phyloP scores from a whole-genome alignment of 768 basidiomycete genomes.

The Glaciozyma antarctica region DNA sequence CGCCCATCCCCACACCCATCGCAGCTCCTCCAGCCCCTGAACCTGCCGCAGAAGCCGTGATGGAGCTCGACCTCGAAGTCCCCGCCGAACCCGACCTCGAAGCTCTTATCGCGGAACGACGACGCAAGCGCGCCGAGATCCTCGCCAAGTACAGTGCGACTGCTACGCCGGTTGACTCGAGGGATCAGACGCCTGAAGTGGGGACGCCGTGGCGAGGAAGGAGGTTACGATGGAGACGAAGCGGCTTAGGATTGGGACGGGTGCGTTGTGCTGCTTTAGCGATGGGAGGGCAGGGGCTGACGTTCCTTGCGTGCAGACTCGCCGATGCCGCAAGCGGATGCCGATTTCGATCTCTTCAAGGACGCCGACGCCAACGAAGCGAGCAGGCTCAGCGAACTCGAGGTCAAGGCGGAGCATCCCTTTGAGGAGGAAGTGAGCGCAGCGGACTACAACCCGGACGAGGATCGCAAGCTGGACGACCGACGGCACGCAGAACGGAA shows the following conservation, averaged over 20 bases:
- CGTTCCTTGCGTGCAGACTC: too few species aligned
- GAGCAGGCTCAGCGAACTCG: constrained; percentile 38
- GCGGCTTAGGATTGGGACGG: constrained; percentile 11
- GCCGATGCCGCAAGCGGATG: neutral
- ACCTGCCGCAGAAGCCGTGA: neutral
- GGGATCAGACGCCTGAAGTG: neutral
- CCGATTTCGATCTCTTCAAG: constrained; percentile 7
- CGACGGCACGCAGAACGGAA: constrained; percentile 50
- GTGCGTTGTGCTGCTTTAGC: neutral
- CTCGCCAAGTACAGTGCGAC: constrained; percentile 56
- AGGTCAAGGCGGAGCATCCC: constrained; percentile 18
- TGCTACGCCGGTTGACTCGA: neutral
- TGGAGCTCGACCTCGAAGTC: neutral
- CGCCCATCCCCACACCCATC: neutral
- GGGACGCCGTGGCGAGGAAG: constrained; percentile 12
- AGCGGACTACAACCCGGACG: constrained; percentile 79
- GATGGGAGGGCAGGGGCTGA: neutral
- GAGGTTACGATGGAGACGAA: constrained; percentile 21
- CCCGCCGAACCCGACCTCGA: constrained; percentile 40
- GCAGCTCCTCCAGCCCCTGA: neutral
- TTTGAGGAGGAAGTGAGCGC: constrained; percentile 66
- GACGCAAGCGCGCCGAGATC: constrained; percentile 65
- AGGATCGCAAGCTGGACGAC: constrained; percentile 74
- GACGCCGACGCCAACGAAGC: neutral
- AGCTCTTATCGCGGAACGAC: constrained; percentile 56